Evolutionary conservation across 2,329 filamentous ascomycete species (phyloP).

Genomic region (Exophiala alcalophila): DNA sequence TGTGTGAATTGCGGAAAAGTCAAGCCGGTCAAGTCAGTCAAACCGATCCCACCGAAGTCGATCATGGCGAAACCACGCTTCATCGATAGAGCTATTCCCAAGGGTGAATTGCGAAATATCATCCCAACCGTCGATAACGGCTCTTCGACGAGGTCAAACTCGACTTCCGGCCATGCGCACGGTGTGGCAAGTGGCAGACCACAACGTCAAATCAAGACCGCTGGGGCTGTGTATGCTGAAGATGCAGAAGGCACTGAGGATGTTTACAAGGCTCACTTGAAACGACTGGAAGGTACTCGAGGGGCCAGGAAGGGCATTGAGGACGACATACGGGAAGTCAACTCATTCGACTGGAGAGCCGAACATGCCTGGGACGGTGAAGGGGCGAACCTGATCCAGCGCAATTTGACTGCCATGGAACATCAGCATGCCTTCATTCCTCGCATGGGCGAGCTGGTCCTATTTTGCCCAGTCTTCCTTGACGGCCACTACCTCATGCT

Average conservation of each 20-base stretch:
- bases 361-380: slow-evolving; percentile 36
- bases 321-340: slow-evolving; percentile 46
- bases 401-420: slow-evolving; percentile 42
- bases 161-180: slow-evolving; percentile 12
- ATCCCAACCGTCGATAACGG: slow-evolving; percentile 5
- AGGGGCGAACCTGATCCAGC: slow-evolving; percentile 39
- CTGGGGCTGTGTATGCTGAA: slow-evolving; percentile 22
- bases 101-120: slow-evolving; percentile 17
- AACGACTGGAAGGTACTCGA: slow-evolving; percentile 42
- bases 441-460: slow-evolving; percentile 55
- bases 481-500: slow-evolving; percentile 38
- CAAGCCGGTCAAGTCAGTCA: slow-evolving; percentile 14
- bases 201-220: slow-evolving; percentile 24
- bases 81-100: slow-evolving; percentile 8
- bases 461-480: slow-evolving; percentile 45
- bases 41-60: too few species aligned
- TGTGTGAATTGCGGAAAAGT: slow-evolving; percentile 48
- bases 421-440: slow-evolving; percentile 52
- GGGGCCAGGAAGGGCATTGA: slow-evolving; percentile 39
- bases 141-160: slow-evolving; percentile 15
- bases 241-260: slow-evolving; percentile 57
- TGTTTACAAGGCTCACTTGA: slow-evolving; percentile 50
- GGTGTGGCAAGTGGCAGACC: slow-evolving; percentile 22
- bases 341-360: slow-evolving; percentile 57
- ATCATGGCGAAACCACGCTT: too few species aligned